phyloP scores from a whole-genome alignment of 345 rosid genomes.

The Acer yangbiense region DNA sequence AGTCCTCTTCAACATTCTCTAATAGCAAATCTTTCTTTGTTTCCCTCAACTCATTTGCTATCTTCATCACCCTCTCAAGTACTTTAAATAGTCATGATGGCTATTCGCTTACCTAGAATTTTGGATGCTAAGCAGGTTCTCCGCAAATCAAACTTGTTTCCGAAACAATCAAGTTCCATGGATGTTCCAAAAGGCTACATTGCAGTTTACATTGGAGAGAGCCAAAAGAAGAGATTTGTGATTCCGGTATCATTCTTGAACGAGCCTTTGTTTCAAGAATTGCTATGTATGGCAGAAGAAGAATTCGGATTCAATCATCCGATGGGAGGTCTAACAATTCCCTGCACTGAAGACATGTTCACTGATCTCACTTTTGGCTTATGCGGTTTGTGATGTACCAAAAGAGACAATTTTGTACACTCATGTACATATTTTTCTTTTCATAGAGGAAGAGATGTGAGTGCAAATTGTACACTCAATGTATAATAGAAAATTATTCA shows the following conservation, averaged over 20 bases:
- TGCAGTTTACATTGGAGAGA: constrained; percentile 20
- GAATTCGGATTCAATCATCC: constrained; percentile 46
- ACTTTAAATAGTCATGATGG: constrained; percentile 12
- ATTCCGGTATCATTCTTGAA: constrained; percentile 33
- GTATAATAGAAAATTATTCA: no score
- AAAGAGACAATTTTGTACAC: not conserved
- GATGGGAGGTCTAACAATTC: constrained; percentile 44
- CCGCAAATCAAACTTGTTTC: not conserved
- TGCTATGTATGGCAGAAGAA: constrained; percentile 34
- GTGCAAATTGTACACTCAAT: not conserved
- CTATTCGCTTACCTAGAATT: not conserved
- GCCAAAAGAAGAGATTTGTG: constrained; percentile 36
- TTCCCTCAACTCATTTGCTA: no score
- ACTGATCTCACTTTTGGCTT: constrained; percentile 36
- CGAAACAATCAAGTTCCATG: not conserved
- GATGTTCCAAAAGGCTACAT: constrained; percentile 39
- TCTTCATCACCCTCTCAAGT: no score
- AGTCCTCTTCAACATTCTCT: not conserved
- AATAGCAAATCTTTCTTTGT: no score
- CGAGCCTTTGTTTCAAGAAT: constrained; percentile 30
- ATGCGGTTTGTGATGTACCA: constrained; percentile 8
- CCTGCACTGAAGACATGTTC: constrained; percentile 39
- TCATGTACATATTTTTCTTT: not conserved
- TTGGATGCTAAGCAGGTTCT: constrained; percentile 20
- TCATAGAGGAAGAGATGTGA: not conserved